Conservation (phyloP, 495 filamentous ascomycete species). For the Neurospora sp. region DNA sequence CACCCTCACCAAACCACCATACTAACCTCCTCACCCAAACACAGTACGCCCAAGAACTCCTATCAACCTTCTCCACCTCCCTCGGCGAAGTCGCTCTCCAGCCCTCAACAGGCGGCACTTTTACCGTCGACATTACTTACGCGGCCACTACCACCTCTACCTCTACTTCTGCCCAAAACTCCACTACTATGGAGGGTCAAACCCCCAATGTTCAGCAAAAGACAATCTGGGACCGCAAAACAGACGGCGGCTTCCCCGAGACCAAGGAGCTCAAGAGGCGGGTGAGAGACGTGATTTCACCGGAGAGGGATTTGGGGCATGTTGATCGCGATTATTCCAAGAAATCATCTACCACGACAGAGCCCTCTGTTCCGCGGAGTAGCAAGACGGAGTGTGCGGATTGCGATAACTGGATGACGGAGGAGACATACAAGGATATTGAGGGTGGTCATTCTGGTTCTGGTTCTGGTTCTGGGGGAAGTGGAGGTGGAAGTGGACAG, state of each 20-base stretch:
- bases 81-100: conserved; percentile 88
- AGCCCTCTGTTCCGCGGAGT: too few relatives aligned
- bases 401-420: not conserved
- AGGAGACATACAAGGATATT: not conserved
- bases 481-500: not conserved
- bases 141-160: too few relatives aligned
- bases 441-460: not conserved
- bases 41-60: conserved; percentile 91
- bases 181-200: not conserved
- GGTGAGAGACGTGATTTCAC: conserved; percentile 78
- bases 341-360: too few relatives aligned
- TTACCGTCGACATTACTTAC: conserved; percentile 55
- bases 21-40: not conserved
- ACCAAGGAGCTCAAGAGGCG: conserved; percentile 81
- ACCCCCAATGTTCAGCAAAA: conserved; percentile 12
- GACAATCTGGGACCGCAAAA: conserved; percentile 81
- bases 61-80: conserved; percentile 83
- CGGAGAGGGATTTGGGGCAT: conserved; percentile 70
- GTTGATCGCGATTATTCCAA: conserved; percentile 46
- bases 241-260: conserved; percentile 84
- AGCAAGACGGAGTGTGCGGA: not conserved
- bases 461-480: not conserved
- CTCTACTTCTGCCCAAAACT: too few relatives aligned
- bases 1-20: not conserved
- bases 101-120: conserved; percentile 75